Evolutionary conservation across 2,329 filamentous ascomycete species (phyloP).

Genomic region (Claviceps arundinis): DNA sequence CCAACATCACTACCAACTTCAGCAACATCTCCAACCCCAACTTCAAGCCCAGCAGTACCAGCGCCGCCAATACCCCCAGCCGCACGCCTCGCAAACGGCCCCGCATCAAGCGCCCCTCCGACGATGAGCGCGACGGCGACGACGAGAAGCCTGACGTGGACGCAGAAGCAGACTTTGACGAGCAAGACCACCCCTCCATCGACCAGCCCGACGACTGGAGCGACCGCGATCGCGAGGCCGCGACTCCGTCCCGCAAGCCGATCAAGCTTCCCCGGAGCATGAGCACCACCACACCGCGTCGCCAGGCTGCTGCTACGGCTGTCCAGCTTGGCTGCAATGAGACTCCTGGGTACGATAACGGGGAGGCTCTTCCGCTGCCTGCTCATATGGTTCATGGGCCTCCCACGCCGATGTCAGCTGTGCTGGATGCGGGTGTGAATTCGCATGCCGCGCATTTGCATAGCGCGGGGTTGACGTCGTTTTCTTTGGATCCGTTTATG

Average conservation of each 20-base stretch:
- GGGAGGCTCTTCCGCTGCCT: conserved; percentile 9
- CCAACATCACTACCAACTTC: no score
- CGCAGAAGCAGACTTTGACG: conserved; percentile 13
- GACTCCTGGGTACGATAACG: conserved; percentile 15
- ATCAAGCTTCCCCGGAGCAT: conserved; percentile 9
- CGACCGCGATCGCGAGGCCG: conserved; percentile 11
- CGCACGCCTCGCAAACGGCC: conserved; percentile 15
- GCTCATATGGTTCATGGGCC: no score
- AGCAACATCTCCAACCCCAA: no score
- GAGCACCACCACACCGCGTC: conserved; percentile 14
- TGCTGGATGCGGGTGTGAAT: background rate
- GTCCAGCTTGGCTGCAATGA: conserved; percentile 11
- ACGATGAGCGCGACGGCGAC: conserved; percentile 16
- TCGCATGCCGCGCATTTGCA: background rate
- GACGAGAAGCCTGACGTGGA: conserved; percentile 16
- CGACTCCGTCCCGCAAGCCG: conserved; percentile 24
- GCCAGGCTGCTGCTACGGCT: conserved; percentile 23
- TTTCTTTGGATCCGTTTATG: conserved; percentile 1
- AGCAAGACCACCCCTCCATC: background rate
- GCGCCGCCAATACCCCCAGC: conserved; percentile 1
- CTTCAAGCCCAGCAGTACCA: background rate
- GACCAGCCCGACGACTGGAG: background rate
- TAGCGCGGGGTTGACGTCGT: background rate
- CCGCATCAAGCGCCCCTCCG: conserved; percentile 15
- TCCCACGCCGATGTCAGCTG: no score